Conservation (phyloP, 2,329 filamentous ascomycete species). For the Epichloe sp. region DNA sequence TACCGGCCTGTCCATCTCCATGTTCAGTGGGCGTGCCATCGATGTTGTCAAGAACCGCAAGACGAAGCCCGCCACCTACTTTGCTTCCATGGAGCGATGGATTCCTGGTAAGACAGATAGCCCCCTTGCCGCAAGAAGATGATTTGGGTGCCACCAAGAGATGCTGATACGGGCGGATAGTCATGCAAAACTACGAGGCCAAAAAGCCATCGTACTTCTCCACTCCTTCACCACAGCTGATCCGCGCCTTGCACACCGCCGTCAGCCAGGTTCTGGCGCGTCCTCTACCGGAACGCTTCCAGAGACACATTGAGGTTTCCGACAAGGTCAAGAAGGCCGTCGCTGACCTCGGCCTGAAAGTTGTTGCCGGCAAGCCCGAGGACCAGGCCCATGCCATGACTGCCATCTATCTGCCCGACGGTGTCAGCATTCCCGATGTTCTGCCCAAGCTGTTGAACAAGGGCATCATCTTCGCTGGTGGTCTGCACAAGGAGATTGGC, state of each 20-base stretch:
- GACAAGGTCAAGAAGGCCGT: constrained; percentile 79
- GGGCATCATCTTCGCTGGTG: constrained; percentile 87
- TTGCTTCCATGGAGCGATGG: constrained; percentile 96
- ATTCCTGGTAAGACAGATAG: constrained; percentile 53
- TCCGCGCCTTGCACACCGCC: constrained; percentile 84
- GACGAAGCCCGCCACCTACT: constrained; percentile 75
- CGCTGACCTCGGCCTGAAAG: constrained; percentile 67
- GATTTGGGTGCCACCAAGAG: background rate
- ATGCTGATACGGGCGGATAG: constrained; percentile 24
- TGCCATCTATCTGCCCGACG: constrained; percentile 86
- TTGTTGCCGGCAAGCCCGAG: constrained; percentile 72
- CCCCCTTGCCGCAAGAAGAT: no score
- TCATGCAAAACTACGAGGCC: constrained; percentile 98
- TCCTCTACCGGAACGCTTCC: constrained; percentile 72
- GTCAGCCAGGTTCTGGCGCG: constrained; percentile 74
- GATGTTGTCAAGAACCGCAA: constrained; percentile 68
- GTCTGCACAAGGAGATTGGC: constrained; percentile 91
- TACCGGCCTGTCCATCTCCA: constrained; percentile 84
- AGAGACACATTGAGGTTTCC: constrained; percentile 63
- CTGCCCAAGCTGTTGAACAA: constrained; percentile 75
- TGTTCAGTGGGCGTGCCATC: constrained; percentile 83
- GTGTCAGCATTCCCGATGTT: constrained; percentile 65
- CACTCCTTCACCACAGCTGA: constrained; percentile 84
- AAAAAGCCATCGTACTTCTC: constrained; percentile 98
- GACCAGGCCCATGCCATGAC: constrained; percentile 98